phyloP scores from a whole-genome alignment of 1,139 yeast genomes.

The Zygosaccharomyces pseudobailii region DNA sequence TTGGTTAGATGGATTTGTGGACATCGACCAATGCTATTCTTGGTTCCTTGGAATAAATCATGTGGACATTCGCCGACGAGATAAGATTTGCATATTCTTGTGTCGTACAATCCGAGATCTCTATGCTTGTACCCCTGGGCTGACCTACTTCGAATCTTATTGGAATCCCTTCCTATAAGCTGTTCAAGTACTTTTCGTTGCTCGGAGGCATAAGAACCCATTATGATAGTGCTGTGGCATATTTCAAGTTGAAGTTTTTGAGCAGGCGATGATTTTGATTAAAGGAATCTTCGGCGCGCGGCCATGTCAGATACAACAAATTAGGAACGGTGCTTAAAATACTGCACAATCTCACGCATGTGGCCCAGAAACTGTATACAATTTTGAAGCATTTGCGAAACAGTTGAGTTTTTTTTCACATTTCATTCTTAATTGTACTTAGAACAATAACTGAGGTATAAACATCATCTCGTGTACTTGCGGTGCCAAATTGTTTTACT shows the following conservation, averaged over 20 bases:
- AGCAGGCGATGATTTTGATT: neutral
- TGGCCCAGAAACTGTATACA: neutral
- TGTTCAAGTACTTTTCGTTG: conserved; percentile 75
- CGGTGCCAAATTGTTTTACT: too few relatives aligned
- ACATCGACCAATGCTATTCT: conserved; percentile 79
- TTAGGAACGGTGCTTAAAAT: too few relatives aligned
- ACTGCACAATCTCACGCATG: too few relatives aligned
- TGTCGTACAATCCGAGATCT: conserved; percentile 47
- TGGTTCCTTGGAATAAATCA: conserved; percentile 77
- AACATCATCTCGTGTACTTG: too few relatives aligned
- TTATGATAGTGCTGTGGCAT: conserved; percentile 5
- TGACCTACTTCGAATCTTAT: conserved; percentile 13
- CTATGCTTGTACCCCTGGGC: conserved; percentile 17
- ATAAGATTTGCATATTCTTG: conserved; percentile 72
- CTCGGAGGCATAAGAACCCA: conserved; percentile 51
- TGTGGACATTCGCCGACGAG: conserved; percentile 87
- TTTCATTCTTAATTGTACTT: too few relatives aligned
- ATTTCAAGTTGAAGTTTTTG: neutral
- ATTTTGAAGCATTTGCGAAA: too few relatives aligned
- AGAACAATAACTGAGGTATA: too few relatives aligned
- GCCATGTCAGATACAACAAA: too few relatives aligned
- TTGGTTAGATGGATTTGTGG: conserved; percentile 74
- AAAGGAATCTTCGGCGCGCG: neutral
- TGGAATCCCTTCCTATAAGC: conserved; percentile 69
- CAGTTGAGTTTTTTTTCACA: too few relatives aligned